Evolutionary conservation across 768 basidiomycete species (phyloP), one percentile per base, ranked within the genome.

Genomic region (Jaapia argillacea): DNA sequence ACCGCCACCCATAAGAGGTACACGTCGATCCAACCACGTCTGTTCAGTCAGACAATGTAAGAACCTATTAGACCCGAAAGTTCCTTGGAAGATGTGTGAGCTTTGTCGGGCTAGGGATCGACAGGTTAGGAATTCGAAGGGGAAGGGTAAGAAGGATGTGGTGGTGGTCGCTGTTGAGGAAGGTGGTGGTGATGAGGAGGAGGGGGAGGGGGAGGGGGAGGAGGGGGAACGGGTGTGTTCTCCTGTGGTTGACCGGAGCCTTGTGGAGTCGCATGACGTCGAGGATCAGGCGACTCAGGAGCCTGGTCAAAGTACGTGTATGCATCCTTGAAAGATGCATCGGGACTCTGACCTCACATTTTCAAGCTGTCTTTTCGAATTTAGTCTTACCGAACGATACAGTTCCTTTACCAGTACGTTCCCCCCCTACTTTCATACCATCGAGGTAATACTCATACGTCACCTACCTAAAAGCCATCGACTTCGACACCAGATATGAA

Each of bases 21-120:
- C 48, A 16, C 56, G 58, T 21, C 57, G 63, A 26, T 60, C 56
- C 35, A 64, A 61, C 48, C 58, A 62, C 27, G 57, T 61, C 23
- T 74, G 72, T 47, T 57, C 58, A 18, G 61, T 65, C 40, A 61
- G 61, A 33, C 54, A 48, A 26, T 75, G 74, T 45, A 54, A 62
- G 26, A 75, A 74, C 44, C 57, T 74, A 14, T 58, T 75, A 12
- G 48, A 60, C 12, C 66, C 66, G 7, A 58, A 55, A 23, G 56
- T 60, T 10, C 67, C 71, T 0, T 75, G 72, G 72, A 66, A 70
- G 47, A 68, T 63, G 50, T 75, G 74, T 47, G 71, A 72, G 4
- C 48, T 54, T 22, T 74, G 73, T 50, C 59, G 70, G n/a, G 60
- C 55, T 44, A 54, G 50, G 40, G 63, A 65, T 45, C 60, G 64